These are phyloP conservation scores for Agroathelia rolfsii DNA, from an alignment of 1,284 basidiomycete genomes.

Conservation along the genomic window DNA sequence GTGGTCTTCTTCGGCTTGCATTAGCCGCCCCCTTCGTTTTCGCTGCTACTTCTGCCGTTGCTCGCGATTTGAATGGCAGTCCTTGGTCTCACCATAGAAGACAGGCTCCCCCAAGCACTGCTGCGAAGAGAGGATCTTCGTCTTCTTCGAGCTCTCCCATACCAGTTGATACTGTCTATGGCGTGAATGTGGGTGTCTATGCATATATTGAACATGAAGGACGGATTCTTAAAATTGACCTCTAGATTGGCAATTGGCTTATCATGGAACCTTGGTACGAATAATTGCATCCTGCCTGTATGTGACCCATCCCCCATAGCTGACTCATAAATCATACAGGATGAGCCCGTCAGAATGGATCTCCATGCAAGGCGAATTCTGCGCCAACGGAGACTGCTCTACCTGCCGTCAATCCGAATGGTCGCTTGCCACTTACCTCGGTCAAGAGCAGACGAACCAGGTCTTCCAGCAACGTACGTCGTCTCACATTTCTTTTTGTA, in stretches of 20 bases:
- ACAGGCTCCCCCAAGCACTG: too few relatives aligned
- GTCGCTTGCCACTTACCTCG: conserved; percentile 2
- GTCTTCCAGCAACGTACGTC: conserved; percentile 1
- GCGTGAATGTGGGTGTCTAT: conserved; percentile 2
- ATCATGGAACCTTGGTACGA: conserved; percentile 1
- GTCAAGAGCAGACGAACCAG: conserved; percentile 1
- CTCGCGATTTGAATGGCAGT: too few relatives aligned
- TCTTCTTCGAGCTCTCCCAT: too few relatives aligned
- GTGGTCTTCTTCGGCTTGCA: too few relatives aligned
- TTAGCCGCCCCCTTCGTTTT: too few relatives aligned
- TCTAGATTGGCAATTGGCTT: conserved; percentile 3
- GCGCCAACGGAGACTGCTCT: background rate
- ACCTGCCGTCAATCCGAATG: conserved; percentile 1
- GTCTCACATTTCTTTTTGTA: too few relatives aligned
- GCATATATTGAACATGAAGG: background rate
- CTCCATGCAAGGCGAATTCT: background rate
- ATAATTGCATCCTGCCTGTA: background rate
- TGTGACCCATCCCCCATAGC: too few relatives aligned
- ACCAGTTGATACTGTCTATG: conserved; percentile 1
- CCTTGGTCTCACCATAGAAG: too few relatives aligned
- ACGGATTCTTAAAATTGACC: background rate
- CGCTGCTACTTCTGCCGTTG: too few relatives aligned
- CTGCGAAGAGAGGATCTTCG: too few relatives aligned
- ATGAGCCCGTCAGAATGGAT: conserved; percentile 1
- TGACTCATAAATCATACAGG: background rate